Conservation (phyloP, 768 basidiomycete genomes). For the Leucosporidium scottii region DNA sequence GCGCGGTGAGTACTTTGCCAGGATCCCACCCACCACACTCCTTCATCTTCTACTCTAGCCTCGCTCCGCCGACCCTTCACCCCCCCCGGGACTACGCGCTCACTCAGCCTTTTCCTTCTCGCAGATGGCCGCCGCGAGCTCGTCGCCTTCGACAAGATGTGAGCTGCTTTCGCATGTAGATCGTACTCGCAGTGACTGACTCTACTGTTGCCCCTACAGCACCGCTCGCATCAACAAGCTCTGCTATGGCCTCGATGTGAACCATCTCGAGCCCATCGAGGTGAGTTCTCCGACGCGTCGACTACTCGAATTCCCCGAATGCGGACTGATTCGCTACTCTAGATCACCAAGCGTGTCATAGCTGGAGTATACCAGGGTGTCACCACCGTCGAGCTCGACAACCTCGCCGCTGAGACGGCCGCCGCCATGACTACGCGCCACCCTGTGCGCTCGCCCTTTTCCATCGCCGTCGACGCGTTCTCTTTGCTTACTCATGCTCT, state of each 20-base stretch:
- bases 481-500: neutral
- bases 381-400: slow-evolving; percentile 90
- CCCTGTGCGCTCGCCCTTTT: slow-evolving; percentile 19
- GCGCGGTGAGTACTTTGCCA: slow-evolving; percentile 48
- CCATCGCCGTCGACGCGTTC: neutral
- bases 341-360: slow-evolving; percentile 54
- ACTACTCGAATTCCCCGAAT: too few relatives aligned
- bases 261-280: slow-evolving; percentile 89
- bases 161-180: neutral
- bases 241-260: slow-evolving; percentile 88
- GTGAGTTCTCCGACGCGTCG: slow-evolving; percentile 17
- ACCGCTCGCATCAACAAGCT: slow-evolving; percentile 50
- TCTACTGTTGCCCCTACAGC: neutral
- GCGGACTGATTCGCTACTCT: slow-evolving; percentile 1
- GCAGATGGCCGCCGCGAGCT: slow-evolving; percentile 70
- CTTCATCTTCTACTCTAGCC: too few relatives aligned
- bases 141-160: slow-evolving; percentile 86
- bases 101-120: neutral
- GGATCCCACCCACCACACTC: neutral
- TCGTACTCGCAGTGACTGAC: neutral
- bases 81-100: neutral
- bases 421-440: slow-evolving; percentile 79
- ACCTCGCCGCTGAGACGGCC: slow-evolving; percentile 56
- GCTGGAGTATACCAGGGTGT: slow-evolving; percentile 90
- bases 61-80: neutral